Evolutionary conservation across 306 rosid species (phyloP).

Genomic region (Albizia julibrissin): DNA sequence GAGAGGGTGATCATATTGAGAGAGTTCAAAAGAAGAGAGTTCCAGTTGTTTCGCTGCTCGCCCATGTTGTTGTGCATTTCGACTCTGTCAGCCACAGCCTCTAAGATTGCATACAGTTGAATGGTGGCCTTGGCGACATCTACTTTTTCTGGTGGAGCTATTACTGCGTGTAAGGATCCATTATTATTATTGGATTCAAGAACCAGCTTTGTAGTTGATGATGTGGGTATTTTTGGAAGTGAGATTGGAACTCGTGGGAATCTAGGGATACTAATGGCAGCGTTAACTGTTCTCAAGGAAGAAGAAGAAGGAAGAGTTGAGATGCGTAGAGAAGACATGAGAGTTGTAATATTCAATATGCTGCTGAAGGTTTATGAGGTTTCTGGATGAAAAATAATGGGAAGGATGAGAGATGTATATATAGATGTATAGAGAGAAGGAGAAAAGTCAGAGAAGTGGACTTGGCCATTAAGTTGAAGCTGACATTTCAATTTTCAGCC

Average conservation of each 20-base stretch:
- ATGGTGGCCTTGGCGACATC: neutral
- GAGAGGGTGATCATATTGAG: conserved; percentile 67
- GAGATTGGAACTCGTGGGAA: conserved; percentile 34
- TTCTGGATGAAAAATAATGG: neutral
- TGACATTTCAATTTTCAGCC: neutral
- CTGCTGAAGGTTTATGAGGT: neutral
- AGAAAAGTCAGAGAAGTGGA: neutral
- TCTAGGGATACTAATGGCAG: conserved; percentile 48
- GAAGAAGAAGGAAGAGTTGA: conserved; percentile 32
- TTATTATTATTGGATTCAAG: neutral
- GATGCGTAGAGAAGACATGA: conserved; percentile 36
- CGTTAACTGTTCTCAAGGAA: conserved; percentile 38
- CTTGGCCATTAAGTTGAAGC: neutral
- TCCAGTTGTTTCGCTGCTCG: conserved; percentile 65
- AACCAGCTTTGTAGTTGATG: neutral
- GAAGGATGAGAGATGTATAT: neutral
- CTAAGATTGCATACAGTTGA: conserved; percentile 55
- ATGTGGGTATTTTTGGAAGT: conserved; percentile 20
- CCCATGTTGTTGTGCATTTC: conserved; percentile 65
- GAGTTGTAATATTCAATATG: neutral
- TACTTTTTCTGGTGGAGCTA: neutral
- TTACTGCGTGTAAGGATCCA: conserved; percentile 15
- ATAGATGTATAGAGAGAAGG: neutral
- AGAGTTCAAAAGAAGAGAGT: conserved; percentile 54
- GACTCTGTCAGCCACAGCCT: conserved; percentile 51